Conservation (phyloP, 2,329 filamentous ascomycete genomes). For the Blastomyces silverae region DNA sequence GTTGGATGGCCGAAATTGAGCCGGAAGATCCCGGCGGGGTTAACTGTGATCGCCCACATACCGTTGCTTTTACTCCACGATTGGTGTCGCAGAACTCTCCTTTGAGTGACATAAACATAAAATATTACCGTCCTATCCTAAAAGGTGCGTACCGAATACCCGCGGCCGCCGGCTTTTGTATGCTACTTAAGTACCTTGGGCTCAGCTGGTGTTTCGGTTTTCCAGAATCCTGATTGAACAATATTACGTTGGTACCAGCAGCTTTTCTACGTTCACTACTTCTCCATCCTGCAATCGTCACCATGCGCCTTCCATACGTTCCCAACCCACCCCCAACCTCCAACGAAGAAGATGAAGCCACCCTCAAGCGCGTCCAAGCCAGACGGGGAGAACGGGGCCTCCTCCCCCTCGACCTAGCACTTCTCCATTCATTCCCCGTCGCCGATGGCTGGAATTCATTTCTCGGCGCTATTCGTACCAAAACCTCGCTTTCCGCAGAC, state of each 20-base stretch:
- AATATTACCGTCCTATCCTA: neutral
- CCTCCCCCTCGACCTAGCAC: constrained; percentile 48
- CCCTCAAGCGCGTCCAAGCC: constrained; percentile 47
- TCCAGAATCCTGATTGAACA: neutral
- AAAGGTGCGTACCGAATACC: neutral
- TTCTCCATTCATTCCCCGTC: constrained; percentile 51
- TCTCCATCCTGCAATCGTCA: constrained; percentile 17
- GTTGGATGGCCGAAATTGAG: neutral
- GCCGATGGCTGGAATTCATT: constrained; percentile 55
- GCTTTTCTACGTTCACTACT: neutral
- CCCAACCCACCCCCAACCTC: constrained; percentile 45
- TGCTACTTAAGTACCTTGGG: neutral
- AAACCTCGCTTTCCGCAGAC: constrained; percentile 44
- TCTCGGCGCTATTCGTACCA: constrained; percentile 50
- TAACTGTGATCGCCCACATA: neutral
- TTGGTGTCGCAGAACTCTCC: neutral
- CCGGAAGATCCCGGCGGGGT: constrained; percentile 12
- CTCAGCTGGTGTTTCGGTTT: neutral
- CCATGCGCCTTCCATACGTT: constrained; percentile 52
- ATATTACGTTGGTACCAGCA: neutral
- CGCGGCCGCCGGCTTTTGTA: neutral
- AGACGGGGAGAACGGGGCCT: constrained; percentile 47
- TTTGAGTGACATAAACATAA: neutral
- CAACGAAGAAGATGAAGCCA: constrained; percentile 44
- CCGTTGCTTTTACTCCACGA: neutral